Evolutionary conservation across 202 grass and related monocot genomes (phyloP), one percentile per base, ranked within the genome.

Genomic region (Saccharum hybrid): DNA sequence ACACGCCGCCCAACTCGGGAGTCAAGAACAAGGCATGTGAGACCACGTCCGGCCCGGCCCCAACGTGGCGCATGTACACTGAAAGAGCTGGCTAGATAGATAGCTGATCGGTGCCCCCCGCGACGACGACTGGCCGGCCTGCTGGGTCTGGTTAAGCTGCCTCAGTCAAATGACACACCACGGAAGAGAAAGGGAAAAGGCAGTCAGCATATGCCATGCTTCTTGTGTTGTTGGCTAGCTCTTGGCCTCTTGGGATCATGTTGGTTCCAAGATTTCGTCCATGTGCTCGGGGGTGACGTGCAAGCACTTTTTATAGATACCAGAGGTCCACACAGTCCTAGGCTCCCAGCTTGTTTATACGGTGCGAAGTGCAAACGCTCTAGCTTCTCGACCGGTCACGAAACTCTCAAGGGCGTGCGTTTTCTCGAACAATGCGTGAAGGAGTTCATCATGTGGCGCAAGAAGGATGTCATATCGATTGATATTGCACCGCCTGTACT

Each of bases 1-100:
- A 81, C 77, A 68, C 48, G 46, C 45, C 30, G 64, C 1, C 15
- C 71, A n/a, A 1, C 28, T 33, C 9, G 48, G 10, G 30, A 40
- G n/a, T 69, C 78, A 69, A 59, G 66, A 40, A 81, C 78, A 81
- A 16, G 8, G 78, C 78, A 81, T 81, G 78, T 81, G 66, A 81
- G 22, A 81, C 66, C 78, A 81, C 66, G 78, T 33, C 78, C 66
- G 78, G n/a, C 78, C 15, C 36, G 39, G 38, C 48, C 7, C 51
- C 19, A 23, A 60, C 73, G 73, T 76, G 73, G 73, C 73, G 33
- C 73, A 22, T 75, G 49, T 38, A 38, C 33, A 39, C 72, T 75
- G 72, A 75, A 59, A 57, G 49, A 23, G 40, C 22, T 8, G 30
- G 6, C 11, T 26, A 2, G 56, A 3, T 30, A 30, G 56, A 4